phyloP scores from a whole-genome alignment of 2,329 filamentous ascomycete species.

The Calonectria pteridis region DNA sequence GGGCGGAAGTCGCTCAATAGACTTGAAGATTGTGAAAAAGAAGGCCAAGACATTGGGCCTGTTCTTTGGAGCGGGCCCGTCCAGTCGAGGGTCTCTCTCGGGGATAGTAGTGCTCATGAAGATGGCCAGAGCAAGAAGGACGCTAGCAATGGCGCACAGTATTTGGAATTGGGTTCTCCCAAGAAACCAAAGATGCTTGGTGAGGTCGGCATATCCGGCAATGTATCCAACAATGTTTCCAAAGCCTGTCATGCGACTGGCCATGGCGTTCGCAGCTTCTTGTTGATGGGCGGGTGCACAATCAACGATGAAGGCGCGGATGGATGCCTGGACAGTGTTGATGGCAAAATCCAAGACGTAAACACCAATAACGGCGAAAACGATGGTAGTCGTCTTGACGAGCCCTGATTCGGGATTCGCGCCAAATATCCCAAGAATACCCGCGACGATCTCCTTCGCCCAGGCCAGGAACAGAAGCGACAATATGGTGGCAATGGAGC shows the following conservation, averaged over 20 bases:
- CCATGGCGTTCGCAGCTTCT: slow-evolving; percentile 94
- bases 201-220: slow-evolving; percentile 86
- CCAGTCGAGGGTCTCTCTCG: slow-evolving; percentile 84
- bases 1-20: slow-evolving; percentile 82
- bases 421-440: slow-evolving; percentile 77
- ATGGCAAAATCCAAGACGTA: slow-evolving; percentile 95
- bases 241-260: slow-evolving; percentile 85
- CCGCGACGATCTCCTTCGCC: slow-evolving; percentile 78
- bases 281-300: slow-evolving; percentile 94
- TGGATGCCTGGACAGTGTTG: slow-evolving; percentile 95
- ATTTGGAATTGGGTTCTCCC: slow-evolving; percentile 94
- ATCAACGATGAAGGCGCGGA: slow-evolving; percentile 93
- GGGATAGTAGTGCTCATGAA: slow-evolving; percentile 77
- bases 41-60: slow-evolving; percentile 80
- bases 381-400: slow-evolving; percentile 76
- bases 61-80: slow-evolving; percentile 71
- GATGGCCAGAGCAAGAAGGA: slow-evolving; percentile 78
- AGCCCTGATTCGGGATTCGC: slow-evolving; percentile 73
- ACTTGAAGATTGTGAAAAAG: slow-evolving; percentile 81
- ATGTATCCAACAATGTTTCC: slow-evolving; percentile 94
- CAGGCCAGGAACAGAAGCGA: slow-evolving; percentile 79
- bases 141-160: slow-evolving; percentile 85
- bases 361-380: slow-evolving; percentile 86
- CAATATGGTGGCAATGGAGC: slow-evolving; percentile 74
- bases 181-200: slow-evolving; percentile 80